Evolutionary conservation across 1,284 basidiomycete species (phyloP).

Genomic region (Schizophyllum commune): DNA sequence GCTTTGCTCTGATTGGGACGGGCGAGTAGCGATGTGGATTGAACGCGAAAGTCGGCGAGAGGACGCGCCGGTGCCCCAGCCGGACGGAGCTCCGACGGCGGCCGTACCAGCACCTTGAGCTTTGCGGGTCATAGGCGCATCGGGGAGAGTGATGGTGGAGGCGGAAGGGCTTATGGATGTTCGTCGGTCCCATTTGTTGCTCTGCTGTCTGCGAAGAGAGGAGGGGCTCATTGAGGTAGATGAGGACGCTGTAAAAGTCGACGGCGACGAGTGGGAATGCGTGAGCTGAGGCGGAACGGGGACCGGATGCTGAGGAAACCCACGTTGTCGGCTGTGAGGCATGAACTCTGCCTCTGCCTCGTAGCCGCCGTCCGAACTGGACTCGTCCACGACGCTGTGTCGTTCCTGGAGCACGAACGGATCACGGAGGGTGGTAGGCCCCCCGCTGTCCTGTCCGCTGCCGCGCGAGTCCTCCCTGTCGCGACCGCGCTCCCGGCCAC

Average conservation of each 20-base stretch:
- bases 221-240: conserved; percentile 55
- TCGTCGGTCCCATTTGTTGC: conserved; percentile 65
- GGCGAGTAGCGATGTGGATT: conserved; percentile 66
- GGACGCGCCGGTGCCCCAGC: conserved; percentile 47
- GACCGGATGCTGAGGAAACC: conserved; percentile 39
- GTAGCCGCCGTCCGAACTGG: conserved; percentile 71
- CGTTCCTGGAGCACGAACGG: conserved; percentile 49
- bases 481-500: not conserved
- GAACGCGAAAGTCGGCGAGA: conserved; percentile 74
- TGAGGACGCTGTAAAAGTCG: conserved; percentile 53
- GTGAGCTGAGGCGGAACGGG: conserved; percentile 30
- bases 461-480: not conserved
- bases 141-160: conserved; percentile 48
- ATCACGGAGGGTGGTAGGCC: conserved; percentile 35
- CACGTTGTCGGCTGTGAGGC: conserved; percentile 69
- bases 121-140: conserved; percentile 53
- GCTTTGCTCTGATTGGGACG: conserved; percentile 66
- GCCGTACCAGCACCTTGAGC: conserved; percentile 31
- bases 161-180: conserved; percentile 50
- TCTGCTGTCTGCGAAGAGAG: conserved; percentile 57
- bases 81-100: conserved; percentile 40
- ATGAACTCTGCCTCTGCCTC: conserved; percentile 64
- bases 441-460: not conserved
- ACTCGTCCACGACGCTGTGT: conserved; percentile 57
- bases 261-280: conserved; percentile 40